These are phyloP conservation scores for Colletotrichum sp. DNA, from an alignment of 2,329 filamentous ascomycete species.

Conservation along the genomic window DNA sequence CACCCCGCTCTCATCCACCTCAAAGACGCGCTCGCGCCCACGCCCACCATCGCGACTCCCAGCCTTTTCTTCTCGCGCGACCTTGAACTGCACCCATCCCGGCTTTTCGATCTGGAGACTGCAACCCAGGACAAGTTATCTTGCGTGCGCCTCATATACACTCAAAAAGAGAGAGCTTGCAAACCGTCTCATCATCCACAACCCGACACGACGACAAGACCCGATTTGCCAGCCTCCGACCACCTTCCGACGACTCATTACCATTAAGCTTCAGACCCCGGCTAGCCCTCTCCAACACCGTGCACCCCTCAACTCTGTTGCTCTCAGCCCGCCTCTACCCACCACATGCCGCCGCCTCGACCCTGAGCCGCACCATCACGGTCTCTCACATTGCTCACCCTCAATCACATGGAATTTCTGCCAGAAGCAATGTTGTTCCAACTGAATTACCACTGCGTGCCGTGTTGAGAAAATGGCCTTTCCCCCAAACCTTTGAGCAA, in stretches of 20 bases:
- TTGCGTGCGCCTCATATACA: neutral
- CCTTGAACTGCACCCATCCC: conserved; percentile 4
- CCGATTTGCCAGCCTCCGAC: conserved; percentile 1
- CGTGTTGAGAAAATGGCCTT: conserved; percentile 16
- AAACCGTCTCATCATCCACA: neutral
- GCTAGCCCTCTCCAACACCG: conserved; percentile 1
- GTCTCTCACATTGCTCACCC: conserved; percentile 8
- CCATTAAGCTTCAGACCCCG: conserved; percentile 8
- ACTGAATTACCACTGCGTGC: conserved; percentile 4
- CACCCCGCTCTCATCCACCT: neutral
- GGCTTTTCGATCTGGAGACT: conserved; percentile 1
- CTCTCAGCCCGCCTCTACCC: conserved; percentile 15
- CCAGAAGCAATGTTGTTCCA: conserved; percentile 11
- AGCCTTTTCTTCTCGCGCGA: neutral
- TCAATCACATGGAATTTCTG: conserved; percentile 20
- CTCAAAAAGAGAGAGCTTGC: neutral
- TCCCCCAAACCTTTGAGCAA: neutral
- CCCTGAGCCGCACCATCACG: conserved; percentile 18
- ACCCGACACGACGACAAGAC: neutral
- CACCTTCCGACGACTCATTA: neutral
- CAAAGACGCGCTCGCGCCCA: neutral
- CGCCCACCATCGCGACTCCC: neutral
- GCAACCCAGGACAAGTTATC: neutral
- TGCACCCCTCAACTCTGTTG: conserved; percentile 23
- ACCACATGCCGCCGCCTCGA: conserved; percentile 13